Base-by-base conservation (phyloP, 768 basidiomycete genomes). In the Lactifluus echinatus region DNA sequence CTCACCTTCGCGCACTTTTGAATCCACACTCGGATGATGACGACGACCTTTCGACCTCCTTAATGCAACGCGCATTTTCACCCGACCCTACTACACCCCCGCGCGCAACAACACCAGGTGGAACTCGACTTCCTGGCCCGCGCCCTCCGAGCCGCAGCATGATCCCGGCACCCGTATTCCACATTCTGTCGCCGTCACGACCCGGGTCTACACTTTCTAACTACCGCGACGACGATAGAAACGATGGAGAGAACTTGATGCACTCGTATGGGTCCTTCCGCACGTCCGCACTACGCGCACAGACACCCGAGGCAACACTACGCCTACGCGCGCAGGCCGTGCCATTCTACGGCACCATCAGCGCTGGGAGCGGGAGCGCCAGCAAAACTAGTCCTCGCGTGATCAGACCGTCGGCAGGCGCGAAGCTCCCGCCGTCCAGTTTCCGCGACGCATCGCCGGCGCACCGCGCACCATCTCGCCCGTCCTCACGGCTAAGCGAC, bases 101-200 rank as follows among this genome's bases (percentile, higher is more conserved):
- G 24, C 70, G 73, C 46, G 63, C 74, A 19, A 67, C 70, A 42
- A 74, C 77, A 21, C 78, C 80, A 1, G 70, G 70, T 26, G 68
- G 73, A 66, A 47, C 72, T 29, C 72, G 68, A 44, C 64, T 69
- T 14, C 84, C 83, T 65, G 81, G 81, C 28, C 79, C 82, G 11
- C 78, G 89, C 33, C 89, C 89, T 28, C 87, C 89, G 1, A 89
- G 89, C 65, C 79, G 86, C 53, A 92, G 90, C 5, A 85, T 81
- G 81, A 89, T 92, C 55, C 89, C 89, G 21, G 77, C 89, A 24
- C 89, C 89, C 8, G 83, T 78, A 61, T 74, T 90, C 2, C 84
- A 86, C 53, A 71, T 88, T 39, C 81, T 81, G 2, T 79, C 83
- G 4, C 79, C 82, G 8, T 89, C 87, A 19, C 77, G 88, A 33